A percentile compares a stretch with the other conserved stretches of the same genome.
Conservation (phyloP, 2,329 filamentous ascomycete species). For the Penicillium sp. region DNA sequence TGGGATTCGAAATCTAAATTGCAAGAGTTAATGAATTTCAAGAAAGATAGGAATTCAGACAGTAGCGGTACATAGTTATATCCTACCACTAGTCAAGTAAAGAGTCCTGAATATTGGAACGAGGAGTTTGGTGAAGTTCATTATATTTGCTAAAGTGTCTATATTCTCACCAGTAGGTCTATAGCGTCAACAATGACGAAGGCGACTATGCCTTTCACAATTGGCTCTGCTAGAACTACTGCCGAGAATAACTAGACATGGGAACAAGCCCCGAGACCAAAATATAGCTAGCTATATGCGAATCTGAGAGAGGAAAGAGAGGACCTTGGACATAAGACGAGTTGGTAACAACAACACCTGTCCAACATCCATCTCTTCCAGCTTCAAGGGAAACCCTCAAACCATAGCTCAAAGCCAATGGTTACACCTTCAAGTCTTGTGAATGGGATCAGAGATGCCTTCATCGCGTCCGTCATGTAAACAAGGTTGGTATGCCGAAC, state of each 20-base stretch:
- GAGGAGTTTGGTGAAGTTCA: not conserved
- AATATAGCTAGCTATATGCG: not conserved
- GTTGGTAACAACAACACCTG: not conserved
- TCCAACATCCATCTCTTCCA: constrained; percentile 11
- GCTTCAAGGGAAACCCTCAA: not conserved
- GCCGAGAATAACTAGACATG: not conserved
- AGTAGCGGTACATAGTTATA: too few species aligned
- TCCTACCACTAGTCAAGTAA: too few species aligned
- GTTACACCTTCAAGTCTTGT: constrained; percentile 50
- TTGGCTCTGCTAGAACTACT: not conserved
- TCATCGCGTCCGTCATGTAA: constrained; percentile 90
- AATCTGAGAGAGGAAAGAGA: not conserved
- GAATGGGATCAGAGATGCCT: constrained; percentile 83
- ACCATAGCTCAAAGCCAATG: constrained; percentile 14
- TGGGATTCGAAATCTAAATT: not conserved
- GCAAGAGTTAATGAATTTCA: not conserved
- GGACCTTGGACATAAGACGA: not conserved
- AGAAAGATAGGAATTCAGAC: too few species aligned
- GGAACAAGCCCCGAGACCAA: not conserved
- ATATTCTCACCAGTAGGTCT: too few species aligned
- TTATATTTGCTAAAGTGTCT: not conserved
- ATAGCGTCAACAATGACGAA: not conserved
- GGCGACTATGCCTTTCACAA: not conserved
- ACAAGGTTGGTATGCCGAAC: constrained; percentile 99
- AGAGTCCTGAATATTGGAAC: not conserved